phyloP scores from a whole-genome alignment of 176 grass and related monocot species.

The Zoysia pacifica region DNA sequence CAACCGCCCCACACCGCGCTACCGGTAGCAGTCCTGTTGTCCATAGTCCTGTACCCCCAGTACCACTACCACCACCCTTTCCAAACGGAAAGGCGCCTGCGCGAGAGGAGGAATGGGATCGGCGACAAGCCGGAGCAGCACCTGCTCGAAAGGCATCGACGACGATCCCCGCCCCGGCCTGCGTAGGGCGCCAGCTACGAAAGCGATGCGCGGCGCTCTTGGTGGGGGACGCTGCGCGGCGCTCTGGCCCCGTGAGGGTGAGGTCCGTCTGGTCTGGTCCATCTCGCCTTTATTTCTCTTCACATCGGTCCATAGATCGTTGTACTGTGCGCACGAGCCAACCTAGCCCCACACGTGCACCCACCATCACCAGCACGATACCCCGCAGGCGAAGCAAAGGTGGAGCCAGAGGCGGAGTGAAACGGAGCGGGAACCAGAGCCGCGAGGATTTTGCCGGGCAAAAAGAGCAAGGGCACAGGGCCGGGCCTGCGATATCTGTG shows the following conservation, averaged over 20 bases:
- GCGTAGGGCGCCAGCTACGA: constrained; percentile 18
- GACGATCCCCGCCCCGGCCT: not conserved
- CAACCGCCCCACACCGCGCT: not conserved
- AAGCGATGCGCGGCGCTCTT: constrained; percentile 14
- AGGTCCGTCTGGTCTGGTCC: constrained; percentile 10
- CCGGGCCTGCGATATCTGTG: too few relatives aligned
- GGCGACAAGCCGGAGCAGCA: constrained; percentile 29
- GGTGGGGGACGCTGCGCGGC: not conserved
- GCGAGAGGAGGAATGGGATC: not conserved
- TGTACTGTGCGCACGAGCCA: constrained; percentile 19
- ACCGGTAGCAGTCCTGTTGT: too few relatives aligned
- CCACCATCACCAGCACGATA: constrained; percentile 6
- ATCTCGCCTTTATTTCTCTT: not conserved
- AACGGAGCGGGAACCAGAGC: not conserved
- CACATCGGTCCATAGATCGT: constrained; percentile 12
- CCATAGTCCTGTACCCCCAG: too few relatives aligned
- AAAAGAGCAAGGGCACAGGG: not conserved
- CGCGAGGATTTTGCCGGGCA: not conserved
- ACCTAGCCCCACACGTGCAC: constrained; percentile 24
- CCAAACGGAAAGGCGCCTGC: not conserved
- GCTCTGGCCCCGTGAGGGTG: not conserved
- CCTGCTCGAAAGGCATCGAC: constrained; percentile 39
- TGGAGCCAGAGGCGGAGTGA: not conserved
- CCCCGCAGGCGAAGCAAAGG: not conserved
- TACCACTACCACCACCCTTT: too few relatives aligned